Evolutionary conservation across 345 rosid genomes (phyloP).

Genomic region (Eucalyptus microcorys): DNA sequence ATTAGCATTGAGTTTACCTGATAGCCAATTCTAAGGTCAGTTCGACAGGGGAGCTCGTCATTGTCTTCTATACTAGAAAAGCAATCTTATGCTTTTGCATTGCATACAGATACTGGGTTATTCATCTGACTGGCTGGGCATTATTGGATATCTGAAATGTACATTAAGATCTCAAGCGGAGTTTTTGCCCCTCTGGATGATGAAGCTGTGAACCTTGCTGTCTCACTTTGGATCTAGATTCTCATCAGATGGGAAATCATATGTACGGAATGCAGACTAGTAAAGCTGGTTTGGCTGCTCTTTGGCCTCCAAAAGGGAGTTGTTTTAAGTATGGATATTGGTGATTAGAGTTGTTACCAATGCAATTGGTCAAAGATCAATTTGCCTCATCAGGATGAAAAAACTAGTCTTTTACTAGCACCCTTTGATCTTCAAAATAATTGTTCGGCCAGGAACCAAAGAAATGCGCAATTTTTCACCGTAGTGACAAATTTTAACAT

Average conservation of each 20-base stretch:
- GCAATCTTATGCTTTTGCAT: neutral
- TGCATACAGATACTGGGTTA: constrained; percentile 8
- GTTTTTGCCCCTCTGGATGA: neutral
- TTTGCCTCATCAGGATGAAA: neutral
- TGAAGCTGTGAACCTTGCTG: neutral
- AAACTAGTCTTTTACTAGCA: neutral
- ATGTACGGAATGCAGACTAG: neutral
- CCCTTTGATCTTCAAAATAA: neutral
- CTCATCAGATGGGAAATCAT: neutral
- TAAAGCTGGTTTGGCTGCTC: neutral
- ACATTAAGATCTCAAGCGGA: neutral
- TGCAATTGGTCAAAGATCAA: neutral
- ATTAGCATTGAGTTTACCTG: neutral
- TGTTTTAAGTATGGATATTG: neutral
- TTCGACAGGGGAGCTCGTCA: neutral
- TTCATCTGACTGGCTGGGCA: constrained; percentile 39
- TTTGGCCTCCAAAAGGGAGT: neutral
- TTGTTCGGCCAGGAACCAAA: neutral
- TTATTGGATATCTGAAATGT: neutral
- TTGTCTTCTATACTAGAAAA: neutral
- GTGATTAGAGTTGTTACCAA: neutral
- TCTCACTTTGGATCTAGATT: neutral
- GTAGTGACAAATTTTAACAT: neutral
- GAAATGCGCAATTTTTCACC: neutral
- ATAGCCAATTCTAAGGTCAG: neutral